phyloP scores from a whole-genome alignment of 805 yeast genomes.

The Ogataea zsoltii region DNA sequence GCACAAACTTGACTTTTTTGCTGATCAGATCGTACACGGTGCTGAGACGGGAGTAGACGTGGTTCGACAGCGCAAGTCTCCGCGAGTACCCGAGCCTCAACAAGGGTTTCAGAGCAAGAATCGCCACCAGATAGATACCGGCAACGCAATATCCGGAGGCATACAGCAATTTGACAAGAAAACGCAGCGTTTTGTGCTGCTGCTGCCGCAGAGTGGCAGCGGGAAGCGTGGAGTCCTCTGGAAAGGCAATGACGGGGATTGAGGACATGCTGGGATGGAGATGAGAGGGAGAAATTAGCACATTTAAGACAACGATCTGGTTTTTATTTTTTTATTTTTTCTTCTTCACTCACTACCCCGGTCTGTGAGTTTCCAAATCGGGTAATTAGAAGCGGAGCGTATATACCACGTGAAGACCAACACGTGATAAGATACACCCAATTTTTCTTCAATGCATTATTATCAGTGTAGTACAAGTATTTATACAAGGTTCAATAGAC shows the following conservation, averaged over 20 bases:
- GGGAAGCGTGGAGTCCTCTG: conserved; percentile 28
- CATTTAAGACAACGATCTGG: too few species aligned
- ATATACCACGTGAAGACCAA: too few species aligned
- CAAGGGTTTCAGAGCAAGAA: conserved; percentile 42
- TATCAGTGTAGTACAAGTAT: background rate
- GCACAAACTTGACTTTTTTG: conserved; percentile 34
- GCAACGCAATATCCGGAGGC: conserved; percentile 37
- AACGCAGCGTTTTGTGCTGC: conserved; percentile 32
- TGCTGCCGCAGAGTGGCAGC: conserved; percentile 5
- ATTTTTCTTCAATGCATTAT: background rate
- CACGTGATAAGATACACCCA: too few species aligned
- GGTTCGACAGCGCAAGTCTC: conserved; percentile 36
- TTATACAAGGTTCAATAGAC: background rate
- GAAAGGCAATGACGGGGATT: conserved; percentile 34
- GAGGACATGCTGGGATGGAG: conserved; percentile 9
- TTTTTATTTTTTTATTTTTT: background rate
- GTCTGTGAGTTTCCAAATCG: background rate
- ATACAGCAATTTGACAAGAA: conserved; percentile 33
- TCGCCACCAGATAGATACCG: conserved; percentile 32
- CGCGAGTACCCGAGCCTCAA: conserved; percentile 40
- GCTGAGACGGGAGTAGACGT: conserved; percentile 31
- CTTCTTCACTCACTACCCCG: background rate
- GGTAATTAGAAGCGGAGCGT: conserved; percentile 1
- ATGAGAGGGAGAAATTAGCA: background rate
- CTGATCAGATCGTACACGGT: conserved; percentile 30